These are phyloP conservation scores for Candida fluviatilis DNA, from an alignment of 805 yeast genomes.

Conservation along the genomic window DNA sequence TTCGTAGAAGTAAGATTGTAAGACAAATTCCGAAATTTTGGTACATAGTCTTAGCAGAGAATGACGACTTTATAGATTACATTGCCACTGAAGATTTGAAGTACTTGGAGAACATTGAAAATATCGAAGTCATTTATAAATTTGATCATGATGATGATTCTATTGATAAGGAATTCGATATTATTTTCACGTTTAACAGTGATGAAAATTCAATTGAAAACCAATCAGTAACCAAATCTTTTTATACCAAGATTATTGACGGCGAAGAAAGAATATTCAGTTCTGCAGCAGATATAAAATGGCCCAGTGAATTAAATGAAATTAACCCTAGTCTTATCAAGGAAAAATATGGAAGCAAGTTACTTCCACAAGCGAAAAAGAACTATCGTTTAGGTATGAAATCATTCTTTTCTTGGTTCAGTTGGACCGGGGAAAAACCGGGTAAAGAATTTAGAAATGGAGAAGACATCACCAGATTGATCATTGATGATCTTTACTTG, in stretches of 20 bases:
- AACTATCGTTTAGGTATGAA: conserved; percentile 69
- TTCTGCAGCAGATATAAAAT: conserved; percentile 49
- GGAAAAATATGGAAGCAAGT: conserved; percentile 28
- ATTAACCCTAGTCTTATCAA: conserved; percentile 54
- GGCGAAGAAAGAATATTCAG: conserved; percentile 58
- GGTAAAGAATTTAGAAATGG: conserved; percentile 78
- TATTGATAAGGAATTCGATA: conserved; percentile 50
- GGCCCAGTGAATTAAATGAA: conserved; percentile 64
- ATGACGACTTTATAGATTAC: conserved; percentile 80
- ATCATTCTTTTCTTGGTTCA: conserved; percentile 83
- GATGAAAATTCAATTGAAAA: conserved; percentile 45
- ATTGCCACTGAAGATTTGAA: conserved; percentile 73
- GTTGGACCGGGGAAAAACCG: conserved; percentile 76
- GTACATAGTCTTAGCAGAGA: conserved; percentile 81
- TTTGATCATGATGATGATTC: conserved; percentile 1
- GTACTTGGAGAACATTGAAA: conserved; percentile 62
- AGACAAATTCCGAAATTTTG: conserved; percentile 69
- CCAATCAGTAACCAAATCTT: conserved; percentile 59
- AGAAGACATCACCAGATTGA: conserved; percentile 66
- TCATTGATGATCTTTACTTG: conserved; percentile 80
- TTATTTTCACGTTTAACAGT: conserved; percentile 49
- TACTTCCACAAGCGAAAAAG: conserved; percentile 52
- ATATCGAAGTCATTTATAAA: conserved; percentile 55
- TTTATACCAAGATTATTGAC: conserved; percentile 44
- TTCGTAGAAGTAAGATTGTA: conserved; percentile 51